Conservation (phyloP, 2,329 filamentous ascomycete genomes). For the Mariannaea elegans region DNA sequence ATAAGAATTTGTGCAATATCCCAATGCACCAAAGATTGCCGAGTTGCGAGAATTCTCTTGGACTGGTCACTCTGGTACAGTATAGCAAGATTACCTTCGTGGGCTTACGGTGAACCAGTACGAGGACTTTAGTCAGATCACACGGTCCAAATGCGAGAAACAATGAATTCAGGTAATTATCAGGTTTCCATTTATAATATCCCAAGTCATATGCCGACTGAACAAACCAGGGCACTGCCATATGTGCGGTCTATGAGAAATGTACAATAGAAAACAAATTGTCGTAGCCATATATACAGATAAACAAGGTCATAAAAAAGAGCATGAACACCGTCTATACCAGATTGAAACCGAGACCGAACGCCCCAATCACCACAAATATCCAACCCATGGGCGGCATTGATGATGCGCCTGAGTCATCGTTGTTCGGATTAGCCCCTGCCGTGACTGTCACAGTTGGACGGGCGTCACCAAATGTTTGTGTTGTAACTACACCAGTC, state of each 20-base stretch:
- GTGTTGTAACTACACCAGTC: conserved; percentile 40
- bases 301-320: background rate
- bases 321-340: conserved; percentile 23
- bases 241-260: background rate
- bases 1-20: too few species aligned
- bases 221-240: background rate
- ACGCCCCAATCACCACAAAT: conserved; percentile 30
- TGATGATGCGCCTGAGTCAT: conserved; percentile 30
- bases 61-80: too few species aligned
- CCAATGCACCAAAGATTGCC: too few species aligned
- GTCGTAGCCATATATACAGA: background rate
- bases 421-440: conserved; percentile 18
- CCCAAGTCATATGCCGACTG: background rate
- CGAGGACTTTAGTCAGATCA: too few species aligned
- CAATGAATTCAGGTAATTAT: too few species aligned
- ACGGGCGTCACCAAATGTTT: conserved; percentile 30
- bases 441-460: conserved; percentile 35
- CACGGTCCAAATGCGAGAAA: too few species aligned
- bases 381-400: conserved; percentile 27
- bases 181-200: too few species aligned
- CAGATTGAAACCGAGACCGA: conserved; percentile 37
- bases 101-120: too few species aligned
- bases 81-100: too few species aligned
- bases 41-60: too few species aligned
- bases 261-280: background rate